These are phyloP conservation scores for Heterobasidion parviporum DNA, from an alignment of 1,284 basidiomycete species.

Conservation along the genomic window DNA sequence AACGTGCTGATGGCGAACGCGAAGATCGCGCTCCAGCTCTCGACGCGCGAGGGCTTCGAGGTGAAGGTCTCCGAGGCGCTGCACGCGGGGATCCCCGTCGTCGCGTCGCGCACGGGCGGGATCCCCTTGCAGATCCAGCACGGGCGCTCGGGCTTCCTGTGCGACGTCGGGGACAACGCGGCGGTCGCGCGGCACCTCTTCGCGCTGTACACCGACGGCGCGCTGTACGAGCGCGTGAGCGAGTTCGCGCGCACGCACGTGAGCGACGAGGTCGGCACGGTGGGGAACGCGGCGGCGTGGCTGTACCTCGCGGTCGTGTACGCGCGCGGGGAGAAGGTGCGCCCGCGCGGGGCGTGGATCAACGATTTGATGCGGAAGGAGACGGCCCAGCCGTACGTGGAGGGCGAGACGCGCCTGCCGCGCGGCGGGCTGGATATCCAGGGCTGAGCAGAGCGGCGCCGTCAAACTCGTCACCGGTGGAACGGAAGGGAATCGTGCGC, in stretches of 20 bases:
- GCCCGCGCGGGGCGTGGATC: constrained; percentile 73
- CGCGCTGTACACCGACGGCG: constrained; percentile 68
- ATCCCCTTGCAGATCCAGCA: constrained; percentile 83
- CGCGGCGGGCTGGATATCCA: constrained; percentile 21
- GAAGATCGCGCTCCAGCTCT: constrained; percentile 70
- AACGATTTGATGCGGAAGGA: constrained; percentile 71
- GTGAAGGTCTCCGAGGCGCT: constrained; percentile 89
- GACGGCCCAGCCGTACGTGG: constrained; percentile 56
- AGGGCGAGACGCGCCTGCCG: constrained; percentile 62
- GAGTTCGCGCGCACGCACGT: constrained; percentile 67
- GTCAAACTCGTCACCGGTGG: no score
- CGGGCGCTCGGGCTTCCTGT: constrained; percentile 78
- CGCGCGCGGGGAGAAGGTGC: constrained; percentile 58
- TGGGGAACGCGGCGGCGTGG: constrained; percentile 76
- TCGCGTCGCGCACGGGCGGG: constrained; percentile 76
- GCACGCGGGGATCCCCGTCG: constrained; percentile 75
- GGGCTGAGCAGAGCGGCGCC: constrained; percentile 3
- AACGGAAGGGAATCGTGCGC: neutral
- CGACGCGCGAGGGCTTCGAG: constrained; percentile 84
- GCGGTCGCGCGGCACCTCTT: constrained; percentile 67
- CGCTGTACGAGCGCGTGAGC: constrained; percentile 53
- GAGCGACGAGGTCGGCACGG: constrained; percentile 73
- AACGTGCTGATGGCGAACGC: constrained; percentile 73
- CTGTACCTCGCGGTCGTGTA: constrained; percentile 77
- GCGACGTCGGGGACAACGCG: constrained; percentile 62